These are phyloP conservation scores for Vitis riparia DNA, from an alignment of 164 flowering plant genomes.

Conservation along the genomic window DNA sequence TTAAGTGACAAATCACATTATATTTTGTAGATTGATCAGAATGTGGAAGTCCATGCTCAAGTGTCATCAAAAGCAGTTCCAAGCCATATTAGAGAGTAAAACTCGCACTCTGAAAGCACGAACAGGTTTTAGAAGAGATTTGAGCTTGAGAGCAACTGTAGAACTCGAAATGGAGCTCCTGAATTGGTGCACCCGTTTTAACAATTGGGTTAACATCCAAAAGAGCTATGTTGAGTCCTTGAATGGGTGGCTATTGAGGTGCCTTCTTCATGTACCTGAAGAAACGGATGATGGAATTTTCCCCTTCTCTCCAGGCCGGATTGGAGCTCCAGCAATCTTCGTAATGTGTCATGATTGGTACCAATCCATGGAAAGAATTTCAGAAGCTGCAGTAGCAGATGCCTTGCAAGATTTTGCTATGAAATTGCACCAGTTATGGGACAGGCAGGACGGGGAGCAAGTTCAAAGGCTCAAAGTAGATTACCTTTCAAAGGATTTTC, in stretches of 20 bases:
- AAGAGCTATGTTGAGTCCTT: constrained; percentile 66
- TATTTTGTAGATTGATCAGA: constrained; percentile 56
- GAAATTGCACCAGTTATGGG: constrained; percentile 70
- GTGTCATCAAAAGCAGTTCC: constrained; percentile 91
- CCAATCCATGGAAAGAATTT: constrained; percentile 64
- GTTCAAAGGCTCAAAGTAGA: constrained; percentile 74
- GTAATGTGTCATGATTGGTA: constrained; percentile 88
- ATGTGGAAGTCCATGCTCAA: constrained; percentile 91
- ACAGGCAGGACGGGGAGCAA: constrained; percentile 82
- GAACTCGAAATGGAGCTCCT: constrained; percentile 75
- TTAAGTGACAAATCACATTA: too few species aligned
- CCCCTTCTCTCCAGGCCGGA: constrained; percentile 85
- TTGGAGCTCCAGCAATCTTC: constrained; percentile 88
- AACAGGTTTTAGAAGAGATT: constrained; percentile 46
- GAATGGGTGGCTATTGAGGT: constrained; percentile 78
- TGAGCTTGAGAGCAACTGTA: constrained; percentile 65
- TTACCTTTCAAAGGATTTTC: constrained; percentile 66
- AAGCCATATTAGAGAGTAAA: constrained; percentile 78
- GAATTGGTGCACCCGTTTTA: constrained; percentile 68
- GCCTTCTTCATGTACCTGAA: constrained; percentile 68
- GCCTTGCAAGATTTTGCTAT: constrained; percentile 71
- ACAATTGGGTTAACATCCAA: constrained; percentile 67
- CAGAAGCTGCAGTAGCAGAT: constrained; percentile 50
- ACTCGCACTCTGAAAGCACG: constrained; percentile 51
- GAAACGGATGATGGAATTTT: constrained; percentile 74